phyloP scores from a whole-genome alignment of 1,139 yeast genomes.

The Lodderomyces jiufengensis region DNA sequence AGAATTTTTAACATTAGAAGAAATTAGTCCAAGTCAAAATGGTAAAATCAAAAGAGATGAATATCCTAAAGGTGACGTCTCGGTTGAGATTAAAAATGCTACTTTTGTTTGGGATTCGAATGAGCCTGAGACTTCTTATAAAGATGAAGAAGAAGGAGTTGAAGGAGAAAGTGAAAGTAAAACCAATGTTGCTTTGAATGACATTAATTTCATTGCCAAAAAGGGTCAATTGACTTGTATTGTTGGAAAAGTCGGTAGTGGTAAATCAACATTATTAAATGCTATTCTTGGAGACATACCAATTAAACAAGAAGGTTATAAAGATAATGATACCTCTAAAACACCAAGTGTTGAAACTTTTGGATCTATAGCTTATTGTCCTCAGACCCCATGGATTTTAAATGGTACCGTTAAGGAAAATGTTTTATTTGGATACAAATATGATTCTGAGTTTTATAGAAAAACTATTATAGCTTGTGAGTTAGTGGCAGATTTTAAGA shows the following conservation, averaged over 20 bases:
- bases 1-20: slow-evolving; percentile 31
- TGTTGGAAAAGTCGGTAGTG: slow-evolving; percentile 70
- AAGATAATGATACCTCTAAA: slow-evolving; percentile 3
- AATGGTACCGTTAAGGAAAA: slow-evolving; percentile 37
- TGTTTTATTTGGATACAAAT: slow-evolving; percentile 34
- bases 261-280: slow-evolving; percentile 37
- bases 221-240: slow-evolving; percentile 64
- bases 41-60: slow-evolving; percentile 60
- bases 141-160: slow-evolving; percentile 22
- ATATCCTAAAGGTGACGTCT: slow-evolving; percentile 12
- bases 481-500: slow-evolving; percentile 27
- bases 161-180: slow-evolving; percentile 7
- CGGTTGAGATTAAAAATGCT: slow-evolving; percentile 16
- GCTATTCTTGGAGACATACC: slow-evolving; percentile 56
- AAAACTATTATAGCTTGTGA: slow-evolving; percentile 34
- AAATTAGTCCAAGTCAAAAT: slow-evolving; percentile 43
- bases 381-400: slow-evolving; percentile 36
- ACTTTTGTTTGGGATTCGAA: slow-evolving; percentile 18
- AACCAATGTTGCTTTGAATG: slow-evolving; percentile 42
- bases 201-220: slow-evolving; percentile 49
- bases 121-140: slow-evolving; percentile 6
- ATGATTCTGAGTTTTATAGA: slow-evolving; percentile 25
- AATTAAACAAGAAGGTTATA: slow-evolving; percentile 4
- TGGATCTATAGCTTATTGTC: slow-evolving; percentile 29
- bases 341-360: slow-evolving; percentile 28